Base-by-base conservation (phyloP, 2,329 filamentous ascomycete genomes). In the Sarocladium oryzae region DNA sequence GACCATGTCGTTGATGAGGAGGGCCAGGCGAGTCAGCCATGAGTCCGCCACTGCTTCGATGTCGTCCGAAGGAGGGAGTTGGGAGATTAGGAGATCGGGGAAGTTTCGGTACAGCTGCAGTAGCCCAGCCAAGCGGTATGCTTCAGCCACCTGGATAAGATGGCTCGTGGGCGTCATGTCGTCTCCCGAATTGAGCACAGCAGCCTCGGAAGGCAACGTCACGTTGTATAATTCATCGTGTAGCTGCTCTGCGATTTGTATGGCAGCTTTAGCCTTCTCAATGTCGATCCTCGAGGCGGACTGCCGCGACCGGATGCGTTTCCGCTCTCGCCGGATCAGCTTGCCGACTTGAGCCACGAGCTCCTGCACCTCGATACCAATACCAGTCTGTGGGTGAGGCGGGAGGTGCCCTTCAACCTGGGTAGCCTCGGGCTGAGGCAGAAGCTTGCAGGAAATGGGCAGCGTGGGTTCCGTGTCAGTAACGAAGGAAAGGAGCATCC, bases 21-120 rank as follows among this genome's bases (percentile, higher is more conserved):
- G 60, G 11, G 73, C 71, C 13, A 76, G 65, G 10, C 66, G 65
- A 30, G 68, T 71, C 26, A 74, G 57, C 67, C 69, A 74, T 1
- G 69, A 60, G 50, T 69, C 68, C 35, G 40, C 26, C 10, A 51
- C 48, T 2, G 48, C 21, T 16, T 56, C 33, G n/a, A 32, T 51
- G 2, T 18, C 40, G 26, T 53, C 15, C 18, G 15, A 20, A 7
- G 40, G 40, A 4, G 21, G 62, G 56, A 56, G 65, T 53, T 54
- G 61, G 7, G 15, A 73, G 60, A 23, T 72, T 61, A 24, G 68
- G 65, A 1, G 72, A 71, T 43, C 40, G 10, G 40, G 40, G 51
- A 74, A 74, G 24, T 61, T 61, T 7, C 59, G 55, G 16, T 63
- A 64, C 15, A 63, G 51, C 32, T 63, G 59, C 8, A 64, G 50